Evolutionary conservation across 768 basidiomycete genomes (phyloP).

Genomic region (Boletus sp.): DNA sequence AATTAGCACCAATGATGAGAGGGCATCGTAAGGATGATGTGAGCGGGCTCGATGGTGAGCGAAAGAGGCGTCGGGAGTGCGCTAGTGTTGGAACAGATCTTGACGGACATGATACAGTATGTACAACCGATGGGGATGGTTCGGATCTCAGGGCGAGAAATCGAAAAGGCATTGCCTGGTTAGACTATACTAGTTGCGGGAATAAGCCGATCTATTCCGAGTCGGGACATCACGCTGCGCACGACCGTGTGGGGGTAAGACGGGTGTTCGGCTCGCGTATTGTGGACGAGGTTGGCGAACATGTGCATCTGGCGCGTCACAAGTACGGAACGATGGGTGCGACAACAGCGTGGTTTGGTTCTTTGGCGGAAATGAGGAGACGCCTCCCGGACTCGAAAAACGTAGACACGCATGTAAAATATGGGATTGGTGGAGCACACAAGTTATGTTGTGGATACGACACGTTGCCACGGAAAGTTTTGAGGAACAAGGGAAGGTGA

Average conservation of each 20-base stretch:
- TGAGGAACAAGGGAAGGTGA: background rate
- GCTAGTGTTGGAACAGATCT: background rate
- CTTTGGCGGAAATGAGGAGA: conserved; percentile 19
- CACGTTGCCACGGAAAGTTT: conserved; percentile 10
- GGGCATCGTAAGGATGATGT: background rate
- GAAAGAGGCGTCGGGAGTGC: background rate
- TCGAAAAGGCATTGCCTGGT: conserved; percentile 8
- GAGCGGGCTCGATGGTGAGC: conserved; percentile 1
- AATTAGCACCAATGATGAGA: background rate
- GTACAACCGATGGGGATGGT: background rate
- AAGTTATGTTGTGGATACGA: too few species aligned
- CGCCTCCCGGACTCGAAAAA: background rate
- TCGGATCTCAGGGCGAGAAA: conserved; percentile 13
- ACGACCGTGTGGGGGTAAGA: conserved; percentile 11
- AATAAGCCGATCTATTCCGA: conserved; percentile 10
- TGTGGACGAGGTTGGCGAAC: conserved; percentile 5
- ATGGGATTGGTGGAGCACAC: too few species aligned
- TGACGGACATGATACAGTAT: conserved; percentile 9
- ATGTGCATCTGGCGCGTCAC: conserved; percentile 18
- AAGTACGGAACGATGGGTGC: conserved; percentile 7
- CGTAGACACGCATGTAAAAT: too few species aligned
- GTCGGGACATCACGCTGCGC: conserved; percentile 4
- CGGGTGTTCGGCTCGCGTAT: conserved; percentile 10
- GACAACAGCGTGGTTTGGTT: conserved; percentile 11
- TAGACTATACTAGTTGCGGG: conserved; percentile 3